A percentile compares a stretch with the other conserved stretches of the same genome.
phyloP scores from a whole-genome alignment of 805 yeast genomes.

The Kodamaea leandrae region DNA sequence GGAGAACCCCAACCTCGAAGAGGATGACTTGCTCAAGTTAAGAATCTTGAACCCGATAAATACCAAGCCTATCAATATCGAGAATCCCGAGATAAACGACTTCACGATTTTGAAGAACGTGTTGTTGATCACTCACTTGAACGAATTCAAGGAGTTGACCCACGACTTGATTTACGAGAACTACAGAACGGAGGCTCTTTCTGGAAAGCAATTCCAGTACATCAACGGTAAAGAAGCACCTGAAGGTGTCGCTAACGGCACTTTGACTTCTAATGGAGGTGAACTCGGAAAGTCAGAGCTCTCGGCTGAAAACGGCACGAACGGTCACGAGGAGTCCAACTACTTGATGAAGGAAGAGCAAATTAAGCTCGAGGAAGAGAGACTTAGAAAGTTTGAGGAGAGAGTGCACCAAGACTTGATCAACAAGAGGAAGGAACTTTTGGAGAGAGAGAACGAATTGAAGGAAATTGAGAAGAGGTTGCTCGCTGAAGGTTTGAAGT shows the following conservation, averaged over 20 bases:
- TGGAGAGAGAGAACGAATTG: constrained; percentile 81
- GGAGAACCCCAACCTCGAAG: constrained; percentile 36
- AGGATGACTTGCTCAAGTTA: constrained; percentile 45
- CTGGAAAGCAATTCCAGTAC: constrained; percentile 54
- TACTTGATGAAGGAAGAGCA: constrained; percentile 77
- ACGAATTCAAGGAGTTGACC: constrained; percentile 84
- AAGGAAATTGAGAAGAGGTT: constrained; percentile 75
- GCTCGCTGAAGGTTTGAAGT: constrained; percentile 52
- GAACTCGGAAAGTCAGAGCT: constrained; percentile 8
- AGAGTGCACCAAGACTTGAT: constrained; percentile 84
- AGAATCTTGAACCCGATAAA: constrained; percentile 47
- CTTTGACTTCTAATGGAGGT: constrained; percentile 1
- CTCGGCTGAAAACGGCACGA: constrained; percentile 3
- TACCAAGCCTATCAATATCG: constrained; percentile 58
- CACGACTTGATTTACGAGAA: constrained; percentile 84
- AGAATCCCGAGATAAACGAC: constrained; percentile 74
- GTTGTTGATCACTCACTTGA: constrained; percentile 76
- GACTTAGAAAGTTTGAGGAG: constrained; percentile 81
- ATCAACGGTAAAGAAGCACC: constrained; percentile 19
- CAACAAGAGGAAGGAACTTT: constrained; percentile 75
- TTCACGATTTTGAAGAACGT: constrained; percentile 77
- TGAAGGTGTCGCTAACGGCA: constrained; percentile 1
- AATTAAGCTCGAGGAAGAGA: constrained; percentile 83
- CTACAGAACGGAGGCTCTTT: constrained; percentile 83
- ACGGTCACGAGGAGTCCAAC: constrained; percentile 16